These are phyloP conservation scores for Aspergillus cristatus DNA, from an alignment of 495 filamentous ascomycete genomes.

Conservation along the genomic window DNA sequence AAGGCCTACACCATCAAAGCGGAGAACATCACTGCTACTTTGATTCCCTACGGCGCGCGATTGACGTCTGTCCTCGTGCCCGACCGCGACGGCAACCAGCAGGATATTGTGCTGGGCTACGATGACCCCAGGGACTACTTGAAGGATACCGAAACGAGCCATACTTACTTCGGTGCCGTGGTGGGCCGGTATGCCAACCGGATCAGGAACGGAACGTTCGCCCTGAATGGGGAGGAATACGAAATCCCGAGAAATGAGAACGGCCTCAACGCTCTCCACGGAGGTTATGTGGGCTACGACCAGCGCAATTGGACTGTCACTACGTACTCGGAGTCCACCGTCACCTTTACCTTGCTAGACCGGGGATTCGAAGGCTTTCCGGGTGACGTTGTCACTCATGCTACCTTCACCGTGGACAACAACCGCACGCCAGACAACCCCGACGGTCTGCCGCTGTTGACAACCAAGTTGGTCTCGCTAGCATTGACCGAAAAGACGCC, in stretches of 20 bases:
- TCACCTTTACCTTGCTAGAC: constrained; percentile 76
- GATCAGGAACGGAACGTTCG: constrained; percentile 78
- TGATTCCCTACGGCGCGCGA: constrained; percentile 73
- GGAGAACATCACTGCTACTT: constrained; percentile 59
- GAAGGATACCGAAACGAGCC: constrained; percentile 51
- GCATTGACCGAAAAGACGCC: constrained; percentile 70
- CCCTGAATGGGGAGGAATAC: constrained; percentile 55
- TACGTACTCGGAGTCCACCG: constrained; percentile 51
- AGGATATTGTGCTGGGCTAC: constrained; percentile 70
- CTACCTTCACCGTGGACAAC: constrained; percentile 57
- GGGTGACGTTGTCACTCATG: constrained; percentile 67
- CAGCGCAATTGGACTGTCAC: constrained; percentile 73
- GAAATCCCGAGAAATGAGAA: constrained; percentile 67
- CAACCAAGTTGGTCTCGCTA: constrained; percentile 47
- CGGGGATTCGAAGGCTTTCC: constrained; percentile 69
- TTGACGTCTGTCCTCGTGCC: constrained; percentile 66
- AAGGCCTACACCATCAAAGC: constrained; percentile 64
- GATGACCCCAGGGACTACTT: constrained; percentile 67
- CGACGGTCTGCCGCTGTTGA: constrained; percentile 34
- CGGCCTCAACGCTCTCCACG: constrained; percentile 67
- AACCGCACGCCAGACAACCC: constrained; percentile 28
- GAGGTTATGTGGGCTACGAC: constrained; percentile 75
- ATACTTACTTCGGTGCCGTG: constrained; percentile 70
- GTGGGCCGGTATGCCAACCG: constrained; percentile 79
- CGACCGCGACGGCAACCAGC: constrained; percentile 52